Conservation (phyloP, 2,329 filamentous ascomycete genomes). For the Gliomastix tumulicola region DNA sequence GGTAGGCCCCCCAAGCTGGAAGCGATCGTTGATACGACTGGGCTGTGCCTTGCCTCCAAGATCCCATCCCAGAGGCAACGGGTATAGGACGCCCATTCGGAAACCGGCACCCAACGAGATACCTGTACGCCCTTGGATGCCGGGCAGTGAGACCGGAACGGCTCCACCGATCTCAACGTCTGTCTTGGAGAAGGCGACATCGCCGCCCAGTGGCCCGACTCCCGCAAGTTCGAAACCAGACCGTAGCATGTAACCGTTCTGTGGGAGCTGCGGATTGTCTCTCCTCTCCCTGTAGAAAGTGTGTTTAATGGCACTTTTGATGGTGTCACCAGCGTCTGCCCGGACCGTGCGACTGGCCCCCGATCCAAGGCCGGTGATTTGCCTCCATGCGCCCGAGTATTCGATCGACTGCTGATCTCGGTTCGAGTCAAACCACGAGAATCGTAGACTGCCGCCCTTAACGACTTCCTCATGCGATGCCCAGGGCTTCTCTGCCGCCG, state of each 20-base stretch:
- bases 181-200: slow-evolving; percentile 91
- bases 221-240: slow-evolving; percentile 80
- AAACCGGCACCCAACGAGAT: slow-evolving; percentile 79
- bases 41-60: slow-evolving; percentile 46
- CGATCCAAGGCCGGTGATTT: slow-evolving; percentile 71
- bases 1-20: slow-evolving; percentile 88
- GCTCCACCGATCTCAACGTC: slow-evolving; percentile 78
- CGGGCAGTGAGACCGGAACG: slow-evolving; percentile 64
- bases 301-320: slow-evolving; percentile 83
- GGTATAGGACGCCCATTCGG: slow-evolving; percentile 76
- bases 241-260: slow-evolving; percentile 73
- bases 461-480: slow-evolving; percentile 89
- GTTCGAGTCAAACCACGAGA: slow-evolving; percentile 62
- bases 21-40: slow-evolving; percentile 87
- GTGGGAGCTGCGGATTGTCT: slow-evolving; percentile 79
- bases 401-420: slow-evolving; percentile 70
- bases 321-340: slow-evolving; percentile 78
- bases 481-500: slow-evolving; percentile 83
- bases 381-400: slow-evolving; percentile 80
- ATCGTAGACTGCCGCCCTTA: slow-evolving; percentile 68
- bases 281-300: slow-evolving; percentile 73
- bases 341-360: slow-evolving; percentile 77
- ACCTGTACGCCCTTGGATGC: slow-evolving; percentile 61
- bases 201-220: slow-evolving; percentile 73
- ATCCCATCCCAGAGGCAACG: slow-evolving; percentile 59